A percentile compares a stretch with the other conserved stretches of the same genome.
These are phyloP conservation scores for Naganishia albida DNA, from an alignment of 1,284 basidiomycete species.

Conservation along the genomic window DNA sequence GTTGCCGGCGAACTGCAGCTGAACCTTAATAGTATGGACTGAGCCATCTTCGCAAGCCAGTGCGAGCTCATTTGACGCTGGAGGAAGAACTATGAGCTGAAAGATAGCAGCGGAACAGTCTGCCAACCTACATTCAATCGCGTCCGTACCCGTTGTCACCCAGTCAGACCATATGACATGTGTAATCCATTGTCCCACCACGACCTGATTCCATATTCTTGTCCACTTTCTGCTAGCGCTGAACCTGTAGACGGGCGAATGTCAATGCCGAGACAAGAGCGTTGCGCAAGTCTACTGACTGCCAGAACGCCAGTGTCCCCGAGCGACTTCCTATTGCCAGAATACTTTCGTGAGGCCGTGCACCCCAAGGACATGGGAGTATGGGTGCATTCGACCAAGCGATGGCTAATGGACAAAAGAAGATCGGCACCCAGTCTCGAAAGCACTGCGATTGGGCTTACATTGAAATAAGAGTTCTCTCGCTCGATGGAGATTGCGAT, in stretches of 20 bases:
- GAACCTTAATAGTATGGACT: not conserved
- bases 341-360: constrained; percentile 19
- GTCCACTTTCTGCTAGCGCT: constrained; percentile 7
- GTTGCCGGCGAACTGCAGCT: constrained; percentile 10
- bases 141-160: not conserved
- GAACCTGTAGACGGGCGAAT: not conserved
- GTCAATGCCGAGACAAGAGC: not conserved
- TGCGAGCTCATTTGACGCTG: constrained; percentile 14
- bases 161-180: constrained; percentile 16
- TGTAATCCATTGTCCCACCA: constrained; percentile 17
- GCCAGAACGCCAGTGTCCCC: constrained; percentile 18
- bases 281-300: constrained; percentile 1
- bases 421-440: not conserved
- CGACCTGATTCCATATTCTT: constrained; percentile 5
- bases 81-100: too few relatives aligned
- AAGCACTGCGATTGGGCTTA: not conserved
- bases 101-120: not conserved
- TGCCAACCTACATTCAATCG: not conserved
- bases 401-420: not conserved
- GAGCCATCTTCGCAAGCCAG: constrained; percentile 13
- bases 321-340: constrained; percentile 8
- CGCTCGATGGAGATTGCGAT: not conserved
- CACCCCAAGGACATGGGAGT: constrained; percentile 14
- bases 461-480: constrained; percentile 19
- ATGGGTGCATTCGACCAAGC: constrained; percentile 21